A percentile compares a stretch with the other conserved stretches of the same genome.
Evolutionary conservation across 306 rosid genomes (phyloP).

Genomic region (Dalbergia oliveri): DNA sequence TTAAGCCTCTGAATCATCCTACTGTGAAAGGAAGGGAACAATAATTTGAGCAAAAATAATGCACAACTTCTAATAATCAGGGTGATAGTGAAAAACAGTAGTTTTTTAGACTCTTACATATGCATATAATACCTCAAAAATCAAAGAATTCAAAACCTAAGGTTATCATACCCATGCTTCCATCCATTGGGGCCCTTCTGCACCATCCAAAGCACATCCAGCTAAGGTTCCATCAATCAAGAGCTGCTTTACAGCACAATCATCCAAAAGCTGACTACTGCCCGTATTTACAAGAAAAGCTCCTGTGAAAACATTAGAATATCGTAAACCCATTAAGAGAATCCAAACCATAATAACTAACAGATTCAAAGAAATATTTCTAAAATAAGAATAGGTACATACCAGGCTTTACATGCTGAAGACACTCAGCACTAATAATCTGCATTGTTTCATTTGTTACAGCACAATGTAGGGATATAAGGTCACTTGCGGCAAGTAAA

Average conservation of each 20-base stretch:
- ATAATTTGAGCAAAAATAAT: conserved; percentile 19
- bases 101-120: conserved; percentile 2
- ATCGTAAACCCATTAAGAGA: conserved; percentile 32
- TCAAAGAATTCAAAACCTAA: conserved; percentile 35
- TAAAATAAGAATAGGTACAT: conserved; percentile 29
- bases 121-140: conserved; percentile 33
- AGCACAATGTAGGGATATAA: conserved; percentile 92
- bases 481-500: conserved; percentile 97
- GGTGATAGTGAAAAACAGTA: conserved; percentile 14
- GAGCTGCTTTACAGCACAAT: conserved; percentile 97
- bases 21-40: conserved; percentile 40
- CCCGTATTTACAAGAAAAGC: conserved; percentile 97
- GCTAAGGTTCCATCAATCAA: conserved; percentile 96
- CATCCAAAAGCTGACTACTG: conserved; percentile 94
- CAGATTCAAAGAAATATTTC: conserved; percentile 19
- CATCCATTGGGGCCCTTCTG: conserved; percentile 99
- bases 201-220: conserved; percentile 99
- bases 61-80: conserved; percentile 26
- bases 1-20: conserved; percentile 23
- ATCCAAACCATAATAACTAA: conserved; percentile 17
- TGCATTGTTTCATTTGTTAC: conserved; percentile 92
- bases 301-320: conserved; percentile 59
- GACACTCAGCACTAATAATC: conserved; percentile 86
- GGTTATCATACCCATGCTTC: conserved; percentile 95
- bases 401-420: conserved; percentile 98